Evolutionary conservation across 495 filamentous ascomycete genomes (phyloP).

Genomic region (Podospora fimiseda): DNA sequence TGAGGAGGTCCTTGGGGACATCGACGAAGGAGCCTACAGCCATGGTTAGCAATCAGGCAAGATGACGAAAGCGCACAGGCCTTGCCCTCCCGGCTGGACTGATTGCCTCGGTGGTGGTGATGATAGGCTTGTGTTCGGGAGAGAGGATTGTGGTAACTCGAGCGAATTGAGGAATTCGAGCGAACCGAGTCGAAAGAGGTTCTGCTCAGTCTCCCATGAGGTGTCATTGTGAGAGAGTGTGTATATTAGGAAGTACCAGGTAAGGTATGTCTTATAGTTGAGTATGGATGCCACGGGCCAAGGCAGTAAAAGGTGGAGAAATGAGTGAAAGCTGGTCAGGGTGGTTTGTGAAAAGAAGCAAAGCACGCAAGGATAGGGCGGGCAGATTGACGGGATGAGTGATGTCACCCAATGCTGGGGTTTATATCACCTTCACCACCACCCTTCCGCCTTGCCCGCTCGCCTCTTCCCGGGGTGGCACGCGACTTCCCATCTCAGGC

Average conservation of each 20-base stretch:
- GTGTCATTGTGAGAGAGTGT: conserved; percentile 8
- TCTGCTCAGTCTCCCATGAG: conserved; percentile 12
- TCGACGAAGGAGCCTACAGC: conserved; percentile 34
- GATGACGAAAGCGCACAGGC: conserved; percentile 5
- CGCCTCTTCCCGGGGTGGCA: conserved; percentile 2
- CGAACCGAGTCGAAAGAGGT: conserved; percentile 8
- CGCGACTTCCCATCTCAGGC: neutral
- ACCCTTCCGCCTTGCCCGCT: neutral
- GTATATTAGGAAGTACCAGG: no score
- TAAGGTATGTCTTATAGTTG: no score
- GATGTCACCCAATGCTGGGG: conserved; percentile 1
- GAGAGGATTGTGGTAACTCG: conserved; percentile 9
- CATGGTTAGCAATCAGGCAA: conserved; percentile 21
- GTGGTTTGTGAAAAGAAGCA: neutral
- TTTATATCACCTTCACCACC: no score
- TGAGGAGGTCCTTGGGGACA: conserved; percentile 73
- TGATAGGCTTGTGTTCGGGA: conserved; percentile 9
- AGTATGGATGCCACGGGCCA: neutral
- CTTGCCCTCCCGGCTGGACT: conserved; percentile 23
- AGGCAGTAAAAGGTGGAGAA: neutral
- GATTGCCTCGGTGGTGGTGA: conserved; percentile 11
- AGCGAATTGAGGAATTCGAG: neutral
- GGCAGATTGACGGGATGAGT: conserved; percentile 1
- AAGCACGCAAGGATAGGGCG: neutral
- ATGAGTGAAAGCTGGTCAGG: neutral